Evolutionary conservation across 2,329 filamentous ascomycete genomes (phyloP).

Genomic region (Claviceps sp.): DNA sequence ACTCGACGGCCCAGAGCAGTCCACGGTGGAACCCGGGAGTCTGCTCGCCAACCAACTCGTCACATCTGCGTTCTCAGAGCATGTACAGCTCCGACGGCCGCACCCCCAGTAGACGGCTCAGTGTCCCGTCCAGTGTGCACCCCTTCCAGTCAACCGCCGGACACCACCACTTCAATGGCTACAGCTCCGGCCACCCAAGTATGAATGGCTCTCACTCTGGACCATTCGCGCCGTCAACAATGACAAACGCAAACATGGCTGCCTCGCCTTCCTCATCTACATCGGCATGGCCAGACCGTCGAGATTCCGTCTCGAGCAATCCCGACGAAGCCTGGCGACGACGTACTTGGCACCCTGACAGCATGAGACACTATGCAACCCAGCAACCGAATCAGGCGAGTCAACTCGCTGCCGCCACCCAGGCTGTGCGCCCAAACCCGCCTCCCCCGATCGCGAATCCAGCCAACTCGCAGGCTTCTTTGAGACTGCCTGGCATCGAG

Average conservation of each 20-base stretch:
- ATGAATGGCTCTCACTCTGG: slow-evolving; percentile 40
- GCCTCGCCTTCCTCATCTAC: slow-evolving; percentile 53
- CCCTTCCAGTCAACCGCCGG: slow-evolving; percentile 58
- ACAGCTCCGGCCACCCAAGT: slow-evolving; percentile 32
- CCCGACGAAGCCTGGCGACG: slow-evolving; percentile 68
- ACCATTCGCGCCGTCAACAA: slow-evolving; percentile 35
- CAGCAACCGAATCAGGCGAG: slow-evolving; percentile 44
- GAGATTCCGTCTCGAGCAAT: slow-evolving; percentile 49
- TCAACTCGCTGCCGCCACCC: slow-evolving; percentile 64
- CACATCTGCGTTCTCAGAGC: slow-evolving; percentile 55
- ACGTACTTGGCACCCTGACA: slow-evolving; percentile 83
- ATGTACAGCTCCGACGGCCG: slow-evolving; percentile 54
- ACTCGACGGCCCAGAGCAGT: slow-evolving; percentile 63
- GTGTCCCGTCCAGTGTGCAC: slow-evolving; percentile 63
- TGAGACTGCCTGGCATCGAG: slow-evolving; percentile 78
- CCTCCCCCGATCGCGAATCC: slow-evolving; percentile 34
- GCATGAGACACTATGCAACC: slow-evolving; percentile 48
- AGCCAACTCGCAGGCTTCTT: slow-evolving; percentile 39
- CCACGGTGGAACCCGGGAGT: slow-evolving; percentile 58
- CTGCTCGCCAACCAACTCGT: slow-evolving; percentile 60
- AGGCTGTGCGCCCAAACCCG: slow-evolving; percentile 44
- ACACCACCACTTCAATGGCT: slow-evolving; percentile 34
- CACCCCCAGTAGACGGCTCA: slow-evolving; percentile 61
- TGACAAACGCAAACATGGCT: slow-evolving; percentile 40
- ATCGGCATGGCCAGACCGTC: slow-evolving; percentile 43